phyloP scores from a whole-genome alignment of 345 rosid species.

The Eucalyptus curtisii region DNA sequence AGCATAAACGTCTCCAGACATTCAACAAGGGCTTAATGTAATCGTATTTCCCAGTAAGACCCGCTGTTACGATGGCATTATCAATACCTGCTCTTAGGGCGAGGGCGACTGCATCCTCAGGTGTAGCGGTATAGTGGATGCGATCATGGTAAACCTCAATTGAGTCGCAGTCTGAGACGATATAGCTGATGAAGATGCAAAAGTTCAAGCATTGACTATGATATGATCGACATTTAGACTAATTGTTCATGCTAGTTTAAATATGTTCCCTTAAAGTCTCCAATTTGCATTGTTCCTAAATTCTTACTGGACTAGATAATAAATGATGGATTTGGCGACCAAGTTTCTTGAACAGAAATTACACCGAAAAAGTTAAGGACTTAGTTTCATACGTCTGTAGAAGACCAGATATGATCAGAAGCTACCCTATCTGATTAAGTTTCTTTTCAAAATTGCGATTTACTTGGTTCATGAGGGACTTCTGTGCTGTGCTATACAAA shows the following conservation, averaged over 20 bases:
- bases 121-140: conserved; percentile 23
- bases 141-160: conserved; percentile 15
- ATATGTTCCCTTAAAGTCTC: neutral
- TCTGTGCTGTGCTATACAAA: neutral
- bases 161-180: conserved; percentile 63
- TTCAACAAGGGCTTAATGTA: neutral
- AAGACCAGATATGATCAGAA: neutral
- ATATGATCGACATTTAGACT: neutral
- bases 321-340: neutral
- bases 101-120: conserved; percentile 46
- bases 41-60: neutral
- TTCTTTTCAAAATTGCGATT: neutral
- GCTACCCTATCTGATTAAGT: neutral
- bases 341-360: neutral
- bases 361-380: neutral
- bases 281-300: neutral
- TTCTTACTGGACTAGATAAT: neutral
- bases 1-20: neutral
- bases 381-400: neutral
- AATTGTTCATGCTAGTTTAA: neutral
- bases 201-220: neutral
- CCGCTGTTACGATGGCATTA: neutral
- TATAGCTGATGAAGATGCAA: conserved; percentile 15
- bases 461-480: neutral
- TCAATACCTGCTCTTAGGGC: conserved; percentile 31